Conservation (phyloP, 2,329 filamentous ascomycete species). For the Ceratocystiopsis minuta region DNA sequence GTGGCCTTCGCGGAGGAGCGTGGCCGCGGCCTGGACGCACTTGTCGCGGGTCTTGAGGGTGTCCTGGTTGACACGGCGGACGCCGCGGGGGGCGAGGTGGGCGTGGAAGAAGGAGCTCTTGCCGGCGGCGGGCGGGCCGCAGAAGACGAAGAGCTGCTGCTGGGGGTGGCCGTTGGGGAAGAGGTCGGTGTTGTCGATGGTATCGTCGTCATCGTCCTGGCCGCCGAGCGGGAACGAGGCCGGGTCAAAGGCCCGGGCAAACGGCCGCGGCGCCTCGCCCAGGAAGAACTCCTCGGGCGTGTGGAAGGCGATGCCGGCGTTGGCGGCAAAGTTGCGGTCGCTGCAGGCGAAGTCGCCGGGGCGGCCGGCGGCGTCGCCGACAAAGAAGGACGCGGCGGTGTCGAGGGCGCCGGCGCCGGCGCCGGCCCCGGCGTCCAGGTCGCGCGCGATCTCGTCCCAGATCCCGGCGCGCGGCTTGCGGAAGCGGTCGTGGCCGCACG, state of each 20-base stretch:
- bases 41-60: constrained; percentile 53
- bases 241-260: constrained; percentile 55
- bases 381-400: constrained; percentile 55
- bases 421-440: constrained; percentile 32
- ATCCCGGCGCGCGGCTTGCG: constrained; percentile 80
- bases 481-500: constrained; percentile 63
- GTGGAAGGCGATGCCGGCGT: constrained; percentile 60
- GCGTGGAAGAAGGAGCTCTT: constrained; percentile 86
- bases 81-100: constrained; percentile 58
- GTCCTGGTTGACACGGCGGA: constrained; percentile 81
- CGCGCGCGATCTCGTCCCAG: constrained; percentile 50
- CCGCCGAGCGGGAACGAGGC: constrained; percentile 28
- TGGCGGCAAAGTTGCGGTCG: constrained; percentile 66
- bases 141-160: constrained; percentile 66
- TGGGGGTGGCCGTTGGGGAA: constrained; percentile 43
- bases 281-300: constrained; percentile 92
- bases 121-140: constrained; percentile 73
- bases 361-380: constrained; percentile 68
- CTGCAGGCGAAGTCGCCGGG: constrained; percentile 47
- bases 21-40: constrained; percentile 53
- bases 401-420: constrained; percentile 41
- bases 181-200: constrained; percentile 11
- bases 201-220: too few relatives aligned
- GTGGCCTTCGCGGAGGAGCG: constrained; percentile 42
- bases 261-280: constrained; percentile 44